Base-by-base conservation (phyloP, 495 filamentous ascomycete species). In the Glarea lozoyensis region DNA sequence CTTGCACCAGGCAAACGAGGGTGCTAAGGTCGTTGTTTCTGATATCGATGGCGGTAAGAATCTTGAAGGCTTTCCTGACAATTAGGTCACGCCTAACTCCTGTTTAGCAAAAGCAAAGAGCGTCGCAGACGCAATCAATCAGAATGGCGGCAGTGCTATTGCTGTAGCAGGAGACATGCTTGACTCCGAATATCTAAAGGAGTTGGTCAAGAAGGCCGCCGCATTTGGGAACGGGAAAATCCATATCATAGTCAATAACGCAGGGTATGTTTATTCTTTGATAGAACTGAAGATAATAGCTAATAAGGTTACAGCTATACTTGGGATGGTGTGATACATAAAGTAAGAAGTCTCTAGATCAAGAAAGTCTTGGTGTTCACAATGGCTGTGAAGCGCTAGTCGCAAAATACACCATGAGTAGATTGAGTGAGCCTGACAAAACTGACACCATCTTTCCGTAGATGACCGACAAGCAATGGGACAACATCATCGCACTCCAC, bases 381-480 rank as follows among this genome's bases (percentile, higher is more conserved):
- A n/a, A n/a, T n/a, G n/a, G n/a, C n/a, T n/a, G n/a, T n/a, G n/a
- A n/a, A n/a, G n/a, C n/a, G n/a, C n/a, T n/a, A n/a, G n/a, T n/a
- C n/a, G n/a, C n/a, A n/a, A n/a, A n/a, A n/a, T n/a, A n/a, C n/a
- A n/a, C n/a, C n/a, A n/a, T n/a, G n/a, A n/a, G n/a, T n/a, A n/a
- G n/a, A n/a, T n/a, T n/a, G n/a, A n/a, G n/a, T n/a, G n/a, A n/a
- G n/a, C n/a, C n/a, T n/a, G n/a, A n/a, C n/a, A n/a, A n/a, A n/a
- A n/a, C n/a, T n/a, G n/a, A n/a, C n/a, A n/a, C n/a, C n/a, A n/a
- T n/a, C n/a, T n/a, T n/a, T n/a, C n/a, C n/a, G n/a, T 55, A 83
- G 78, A 90, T 84, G 68, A 87, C 82, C 12, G 84, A 92, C 65
- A 88, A 87, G 59, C 85, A 92, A 75, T 93, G 83, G 85, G 78